These are phyloP conservation scores for Suillus decipiens DNA, from an alignment of 768 basidiomycete genomes.

Conservation along the genomic window DNA sequence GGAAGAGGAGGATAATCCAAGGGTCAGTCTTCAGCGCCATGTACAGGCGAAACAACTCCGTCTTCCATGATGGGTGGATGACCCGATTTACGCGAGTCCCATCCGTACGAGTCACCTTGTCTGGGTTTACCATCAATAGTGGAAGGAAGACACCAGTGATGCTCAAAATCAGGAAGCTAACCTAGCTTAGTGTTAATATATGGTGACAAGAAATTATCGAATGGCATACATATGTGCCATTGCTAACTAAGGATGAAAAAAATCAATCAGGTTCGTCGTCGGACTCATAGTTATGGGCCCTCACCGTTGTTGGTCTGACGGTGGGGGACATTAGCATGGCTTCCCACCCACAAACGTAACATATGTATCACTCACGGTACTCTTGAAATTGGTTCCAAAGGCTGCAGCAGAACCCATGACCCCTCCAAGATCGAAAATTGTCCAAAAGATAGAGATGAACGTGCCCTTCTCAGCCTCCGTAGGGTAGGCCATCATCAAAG, in stretches of 20 bases:
- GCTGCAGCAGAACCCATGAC: constrained; percentile 76
- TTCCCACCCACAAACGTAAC: not conserved
- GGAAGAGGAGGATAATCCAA: constrained; percentile 68
- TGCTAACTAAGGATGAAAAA: constrained; percentile 45
- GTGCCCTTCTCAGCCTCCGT: constrained; percentile 72
- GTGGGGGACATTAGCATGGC: not conserved
- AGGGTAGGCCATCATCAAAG: constrained; percentile 76
- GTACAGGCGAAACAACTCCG: constrained; percentile 65
- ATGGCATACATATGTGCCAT: constrained; percentile 64
- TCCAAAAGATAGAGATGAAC: constrained; percentile 76
- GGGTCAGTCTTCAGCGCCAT: constrained; percentile 65
- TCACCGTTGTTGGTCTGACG: constrained; percentile 29
- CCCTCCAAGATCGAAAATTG: constrained; percentile 74
- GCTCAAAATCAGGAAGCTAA: constrained; percentile 70
- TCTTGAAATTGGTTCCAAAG: constrained; percentile 58
- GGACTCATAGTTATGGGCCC: not conserved
- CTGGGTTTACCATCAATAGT: constrained; percentile 64
- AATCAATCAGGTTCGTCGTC: constrained; percentile 24
- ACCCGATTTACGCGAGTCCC: constrained; percentile 57
- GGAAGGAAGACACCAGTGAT: constrained; percentile 63
- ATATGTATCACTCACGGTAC: not conserved
- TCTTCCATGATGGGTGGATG: constrained; percentile 72
- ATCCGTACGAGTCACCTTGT: constrained; percentile 68
- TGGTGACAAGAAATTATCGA: constrained; percentile 1
- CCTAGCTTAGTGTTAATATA: constrained; percentile 37